Conservation (phyloP, 768 basidiomycete species). For the Boletales sp. region DNA sequence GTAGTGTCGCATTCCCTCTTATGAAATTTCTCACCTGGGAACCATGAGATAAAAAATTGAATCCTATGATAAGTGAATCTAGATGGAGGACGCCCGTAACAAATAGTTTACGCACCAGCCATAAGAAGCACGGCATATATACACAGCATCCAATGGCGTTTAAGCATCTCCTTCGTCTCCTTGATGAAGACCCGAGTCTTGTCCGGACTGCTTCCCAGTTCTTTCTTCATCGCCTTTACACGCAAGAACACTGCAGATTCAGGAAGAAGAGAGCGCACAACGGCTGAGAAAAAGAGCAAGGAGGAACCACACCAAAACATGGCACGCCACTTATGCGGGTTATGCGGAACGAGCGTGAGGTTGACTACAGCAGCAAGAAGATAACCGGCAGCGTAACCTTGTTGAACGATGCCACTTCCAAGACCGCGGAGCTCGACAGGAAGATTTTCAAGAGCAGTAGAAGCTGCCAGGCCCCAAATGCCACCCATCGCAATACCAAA, state of each 20-base stretch:
- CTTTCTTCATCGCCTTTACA: slow-evolving; percentile 53
- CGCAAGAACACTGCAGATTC: slow-evolving; percentile 75
- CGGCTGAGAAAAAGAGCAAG: slow-evolving; percentile 66
- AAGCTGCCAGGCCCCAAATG: slow-evolving; percentile 81
- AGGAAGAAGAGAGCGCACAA: slow-evolving; percentile 64
- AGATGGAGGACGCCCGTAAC: too few species aligned
- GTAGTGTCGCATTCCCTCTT: neutral
- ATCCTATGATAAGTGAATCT: slow-evolving; percentile 36
- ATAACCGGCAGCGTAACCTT: slow-evolving; percentile 90
- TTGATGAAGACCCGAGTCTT: slow-evolving; percentile 71
- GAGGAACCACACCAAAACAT: slow-evolving; percentile 82
- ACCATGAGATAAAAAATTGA: slow-evolving; percentile 78
- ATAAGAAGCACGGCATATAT: slow-evolving; percentile 83
- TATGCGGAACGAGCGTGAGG: slow-evolving; percentile 48
- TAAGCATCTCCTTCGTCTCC: slow-evolving; percentile 76
- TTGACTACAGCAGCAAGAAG: slow-evolving; percentile 84
- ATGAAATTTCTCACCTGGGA: slow-evolving; percentile 44
- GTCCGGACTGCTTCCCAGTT: slow-evolving; percentile 31
- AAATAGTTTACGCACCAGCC: slow-evolving; percentile 41
- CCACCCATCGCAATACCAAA: slow-evolving; percentile 91
- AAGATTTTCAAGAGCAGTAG: slow-evolving; percentile 86
- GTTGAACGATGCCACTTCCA: slow-evolving; percentile 81
- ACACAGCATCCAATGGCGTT: slow-evolving; percentile 75
- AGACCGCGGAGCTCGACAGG: slow-evolving; percentile 89
- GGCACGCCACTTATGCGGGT: slow-evolving; percentile 55